Conservation (phyloP, 768 basidiomycete genomes). For the Boletellus emodensis region DNA sequence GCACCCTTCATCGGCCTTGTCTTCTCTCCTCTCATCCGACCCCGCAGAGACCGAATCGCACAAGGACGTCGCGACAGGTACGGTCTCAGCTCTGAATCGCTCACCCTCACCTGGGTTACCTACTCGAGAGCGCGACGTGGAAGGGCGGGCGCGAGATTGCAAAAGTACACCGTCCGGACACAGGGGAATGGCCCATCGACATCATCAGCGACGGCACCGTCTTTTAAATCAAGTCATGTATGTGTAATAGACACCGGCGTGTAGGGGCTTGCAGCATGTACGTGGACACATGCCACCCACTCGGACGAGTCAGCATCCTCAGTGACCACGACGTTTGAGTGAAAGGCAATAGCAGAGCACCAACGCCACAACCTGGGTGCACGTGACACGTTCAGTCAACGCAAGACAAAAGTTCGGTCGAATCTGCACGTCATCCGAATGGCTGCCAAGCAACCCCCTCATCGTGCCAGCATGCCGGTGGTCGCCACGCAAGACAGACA, state of each 20-base stretch:
- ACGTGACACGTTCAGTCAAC: background rate
- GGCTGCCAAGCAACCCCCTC: slow-evolving; percentile 3
- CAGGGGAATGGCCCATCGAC: slow-evolving; percentile 81
- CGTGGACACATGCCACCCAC: no score
- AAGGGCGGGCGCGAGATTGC: slow-evolving; percentile 95
- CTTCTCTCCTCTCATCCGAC: background rate
- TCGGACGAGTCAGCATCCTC: background rate
- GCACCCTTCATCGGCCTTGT: slow-evolving; percentile 18
- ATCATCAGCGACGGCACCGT: slow-evolving; percentile 84
- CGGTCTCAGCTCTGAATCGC: slow-evolving; percentile 43
- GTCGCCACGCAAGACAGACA: slow-evolving; percentile 27
- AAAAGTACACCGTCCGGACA: slow-evolving; percentile 63
- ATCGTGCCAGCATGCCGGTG: background rate
- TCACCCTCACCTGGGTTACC: slow-evolving; percentile 82
- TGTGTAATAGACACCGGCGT: no score
- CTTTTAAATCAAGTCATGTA: slow-evolving; percentile 40
- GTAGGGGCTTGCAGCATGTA: no score
- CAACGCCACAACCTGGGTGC: slow-evolving; percentile 49
- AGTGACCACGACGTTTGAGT: slow-evolving; percentile 34
- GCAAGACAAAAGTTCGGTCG: slow-evolving; percentile 41
- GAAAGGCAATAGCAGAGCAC: slow-evolving; percentile 52
- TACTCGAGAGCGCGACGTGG: slow-evolving; percentile 95
- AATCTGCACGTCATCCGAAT: slow-evolving; percentile 3
- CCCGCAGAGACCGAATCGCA: slow-evolving; percentile 74
- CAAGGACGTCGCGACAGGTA: slow-evolving; percentile 61